phyloP scores from a whole-genome alignment of 228 moss, liverwort and hornwort genomes.

The Sphagnum fallax region DNA sequence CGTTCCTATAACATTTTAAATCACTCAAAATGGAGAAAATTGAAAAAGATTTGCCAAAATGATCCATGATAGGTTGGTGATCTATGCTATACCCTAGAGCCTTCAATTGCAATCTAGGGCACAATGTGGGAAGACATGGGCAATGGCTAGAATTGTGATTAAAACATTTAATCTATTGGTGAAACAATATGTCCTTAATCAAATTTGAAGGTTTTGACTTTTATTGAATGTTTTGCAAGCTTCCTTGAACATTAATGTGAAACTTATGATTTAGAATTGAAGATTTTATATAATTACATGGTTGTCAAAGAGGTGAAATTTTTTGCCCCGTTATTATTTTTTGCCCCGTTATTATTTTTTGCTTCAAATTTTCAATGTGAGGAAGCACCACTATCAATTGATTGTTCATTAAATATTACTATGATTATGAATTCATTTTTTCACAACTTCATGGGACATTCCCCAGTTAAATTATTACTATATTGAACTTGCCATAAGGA shows the following conservation, averaged over 20 bases:
- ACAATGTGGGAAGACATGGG: neutral
- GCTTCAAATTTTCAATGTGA: neutral
- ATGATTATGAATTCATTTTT: too few relatives aligned
- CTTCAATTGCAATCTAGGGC: neutral
- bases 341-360: neutral
- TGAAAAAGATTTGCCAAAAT: too few relatives aligned
- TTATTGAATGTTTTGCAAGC: neutral
- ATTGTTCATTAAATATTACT: too few relatives aligned
- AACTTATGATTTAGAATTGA: neutral
- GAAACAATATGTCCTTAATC: neutral
- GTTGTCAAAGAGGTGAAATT: neutral
- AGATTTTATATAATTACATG: neutral
- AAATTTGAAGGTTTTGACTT: neutral
- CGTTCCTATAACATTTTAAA: too few relatives aligned
- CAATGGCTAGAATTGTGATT: neutral
- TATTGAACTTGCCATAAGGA: too few relatives aligned
- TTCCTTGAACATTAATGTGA: neutral
- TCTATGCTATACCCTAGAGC: too few relatives aligned
- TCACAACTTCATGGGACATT: too few relatives aligned
- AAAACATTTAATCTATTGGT: neutral
- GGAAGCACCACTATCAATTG: neutral
- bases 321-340: neutral
- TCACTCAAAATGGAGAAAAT: too few relatives aligned
- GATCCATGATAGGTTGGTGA: too few relatives aligned
- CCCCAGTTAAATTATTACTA: too few relatives aligned